A percentile compares a stretch with the other conserved stretches of the same genome.
phyloP scores from a whole-genome alignment of 2,329 filamentous ascomycete species.

The Fusarium coicis region DNA sequence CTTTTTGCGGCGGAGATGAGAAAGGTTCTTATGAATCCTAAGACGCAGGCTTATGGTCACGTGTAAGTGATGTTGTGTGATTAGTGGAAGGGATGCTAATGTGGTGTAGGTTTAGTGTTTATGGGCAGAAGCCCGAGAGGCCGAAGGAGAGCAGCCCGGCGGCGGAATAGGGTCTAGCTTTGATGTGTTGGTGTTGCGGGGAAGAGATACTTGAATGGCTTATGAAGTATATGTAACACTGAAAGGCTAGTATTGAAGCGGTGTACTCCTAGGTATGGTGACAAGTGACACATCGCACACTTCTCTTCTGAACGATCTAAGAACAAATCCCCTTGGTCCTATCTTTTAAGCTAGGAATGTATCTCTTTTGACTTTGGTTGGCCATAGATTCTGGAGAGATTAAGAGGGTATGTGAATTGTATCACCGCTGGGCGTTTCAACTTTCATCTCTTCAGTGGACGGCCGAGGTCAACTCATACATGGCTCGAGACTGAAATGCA shows the following conservation, averaged over 20 bases:
- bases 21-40: constrained; percentile 19
- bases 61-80: constrained; percentile 11
- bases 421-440: accelerated
- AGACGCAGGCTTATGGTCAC: constrained; percentile 22
- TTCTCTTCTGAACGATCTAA: accelerated
- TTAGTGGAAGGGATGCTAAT: neutral
- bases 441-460: accelerated
- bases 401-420: no score
- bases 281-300: accelerated
- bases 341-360: no score
- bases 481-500: accelerated
- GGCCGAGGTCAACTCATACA: accelerated
- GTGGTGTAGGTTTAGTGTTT: constrained; percentile 21
- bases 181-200: accelerated
- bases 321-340: no score
- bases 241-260: accelerated
- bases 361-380: no score
- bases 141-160: accelerated
- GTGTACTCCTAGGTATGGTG: accelerated
- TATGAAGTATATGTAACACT: accelerated
- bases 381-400: no score
- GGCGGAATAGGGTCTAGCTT: neutral
- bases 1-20: constrained; percentile 39
- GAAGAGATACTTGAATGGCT: accelerated
- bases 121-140: constrained; percentile 23